Conservation (phyloP, 2,329 filamentous ascomycete species). For the Dactylellina haptotyla region DNA sequence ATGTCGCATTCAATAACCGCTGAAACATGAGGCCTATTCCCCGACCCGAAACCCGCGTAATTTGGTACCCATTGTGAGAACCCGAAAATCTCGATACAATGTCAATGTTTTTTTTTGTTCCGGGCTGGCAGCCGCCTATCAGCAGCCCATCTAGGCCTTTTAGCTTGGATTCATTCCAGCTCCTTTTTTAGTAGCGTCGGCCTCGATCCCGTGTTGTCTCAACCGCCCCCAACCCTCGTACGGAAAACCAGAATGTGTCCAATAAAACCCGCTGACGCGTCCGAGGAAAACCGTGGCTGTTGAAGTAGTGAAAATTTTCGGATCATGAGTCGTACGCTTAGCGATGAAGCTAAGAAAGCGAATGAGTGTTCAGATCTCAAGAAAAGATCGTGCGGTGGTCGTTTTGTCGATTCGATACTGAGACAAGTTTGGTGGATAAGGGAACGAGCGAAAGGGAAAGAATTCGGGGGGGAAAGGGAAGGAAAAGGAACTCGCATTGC, state of each 20-base stretch:
- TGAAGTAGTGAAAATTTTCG: background rate
- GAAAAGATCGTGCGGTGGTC: too few relatives aligned
- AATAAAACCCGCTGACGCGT: background rate
- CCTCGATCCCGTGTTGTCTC: background rate
- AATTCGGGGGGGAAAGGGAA: background rate
- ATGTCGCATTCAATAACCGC: constrained; percentile 3
- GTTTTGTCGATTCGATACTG: too few relatives aligned
- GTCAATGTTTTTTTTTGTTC: background rate
- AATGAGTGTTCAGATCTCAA: too few relatives aligned
- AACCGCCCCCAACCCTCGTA: background rate
- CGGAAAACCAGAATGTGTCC: background rate
- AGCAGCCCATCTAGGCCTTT: background rate
- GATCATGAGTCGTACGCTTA: background rate
- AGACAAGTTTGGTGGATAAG: too few relatives aligned
- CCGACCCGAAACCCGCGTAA: background rate
- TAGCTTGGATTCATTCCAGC: background rate
- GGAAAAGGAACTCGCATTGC: background rate
- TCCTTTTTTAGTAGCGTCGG: background rate
- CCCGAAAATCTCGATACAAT: background rate
- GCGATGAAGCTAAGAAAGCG: too few relatives aligned
- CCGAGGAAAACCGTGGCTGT: background rate
- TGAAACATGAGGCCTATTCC: constrained; percentile 12
- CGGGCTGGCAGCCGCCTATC: background rate
- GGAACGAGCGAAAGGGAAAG: background rate
- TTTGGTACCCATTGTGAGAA: background rate